A percentile compares a stretch with the other conserved stretches of the same genome.
Evolutionary conservation across 2,329 filamentous ascomycete species (phyloP).

Genomic region (Leptodontidium sp.): DNA sequence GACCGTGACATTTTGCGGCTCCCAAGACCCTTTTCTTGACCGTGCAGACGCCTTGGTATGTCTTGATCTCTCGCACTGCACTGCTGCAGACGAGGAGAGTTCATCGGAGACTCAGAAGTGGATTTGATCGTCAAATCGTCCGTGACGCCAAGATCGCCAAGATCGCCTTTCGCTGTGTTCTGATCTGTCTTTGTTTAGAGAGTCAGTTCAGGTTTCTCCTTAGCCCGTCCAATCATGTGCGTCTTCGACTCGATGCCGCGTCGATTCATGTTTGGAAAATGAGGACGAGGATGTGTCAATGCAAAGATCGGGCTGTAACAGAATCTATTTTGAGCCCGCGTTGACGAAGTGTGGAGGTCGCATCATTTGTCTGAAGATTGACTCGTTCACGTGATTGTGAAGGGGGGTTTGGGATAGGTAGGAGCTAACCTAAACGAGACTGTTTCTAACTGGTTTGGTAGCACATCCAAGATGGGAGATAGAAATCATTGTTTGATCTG

Average conservation of each 20-base stretch:
- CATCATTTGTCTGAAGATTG: slow-evolving; percentile 11
- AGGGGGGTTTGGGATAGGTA: not conserved
- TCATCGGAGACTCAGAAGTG: not conserved
- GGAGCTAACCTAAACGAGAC: not conserved
- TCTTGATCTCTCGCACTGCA: not conserved
- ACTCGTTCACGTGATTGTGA: not conserved
- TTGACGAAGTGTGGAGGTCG: not conserved
- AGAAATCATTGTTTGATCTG: not conserved
- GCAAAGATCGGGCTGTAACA: slow-evolving; percentile 16
- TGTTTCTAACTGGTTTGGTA: not conserved
- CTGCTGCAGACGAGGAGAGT: not conserved
- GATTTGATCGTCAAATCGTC: slow-evolving; percentile 15
- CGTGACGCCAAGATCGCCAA: slow-evolving; percentile 10
- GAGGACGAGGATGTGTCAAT: slow-evolving; percentile 9
- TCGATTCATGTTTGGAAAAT: not conserved
- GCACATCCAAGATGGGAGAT: not conserved
- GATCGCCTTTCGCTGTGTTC: not conserved
- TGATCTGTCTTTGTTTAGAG: not conserved
- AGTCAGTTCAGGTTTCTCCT: not conserved
- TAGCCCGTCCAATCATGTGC: slow-evolving; percentile 12
- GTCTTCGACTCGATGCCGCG: not conserved
- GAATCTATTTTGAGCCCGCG: slow-evolving; percentile 4
- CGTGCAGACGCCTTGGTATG: slow-evolving; percentile 13
- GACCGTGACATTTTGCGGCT: slow-evolving; percentile 7
- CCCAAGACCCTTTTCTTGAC: not conserved